Evolutionary conservation across 148 eudicot genomes (phyloP), one percentile per base, ranked within the genome.

Genomic region (Talinum fruticosum): DNA sequence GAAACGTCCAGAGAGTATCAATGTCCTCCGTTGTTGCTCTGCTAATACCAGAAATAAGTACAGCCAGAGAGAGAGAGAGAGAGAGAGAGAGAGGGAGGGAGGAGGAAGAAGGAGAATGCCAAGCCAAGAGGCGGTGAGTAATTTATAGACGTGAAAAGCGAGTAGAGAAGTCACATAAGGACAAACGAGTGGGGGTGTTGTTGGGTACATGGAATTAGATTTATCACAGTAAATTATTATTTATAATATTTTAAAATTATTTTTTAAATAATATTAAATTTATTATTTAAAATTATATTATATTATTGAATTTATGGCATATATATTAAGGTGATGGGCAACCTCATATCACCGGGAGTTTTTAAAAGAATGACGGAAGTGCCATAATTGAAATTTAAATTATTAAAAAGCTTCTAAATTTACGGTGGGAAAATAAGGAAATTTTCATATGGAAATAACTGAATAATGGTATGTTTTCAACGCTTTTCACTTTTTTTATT

Each of bases 1-100:
- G 81, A 66, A 85, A 84, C 79, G 64, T 70, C 87, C 87, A 89
- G 37, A 87, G 45, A 81, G 85, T 77, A 49, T 78, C 78, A 37
- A 84, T 51, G 15, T 87, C 88, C 35, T 80, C 89, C 89, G 87
- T 86, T 35, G 79, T 77, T 70, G 8, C 67, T 29, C 41, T 23
- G 71, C 51, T 32, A 54, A 54, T 73, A 13, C 62, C 21, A 10
- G n/a, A 7, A 14, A 23, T 64, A 49, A 79, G 15, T 12, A 33
- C 37, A 45, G 47, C 33, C 8, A 49, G 66, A 23, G 26, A 34
- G 53, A 45, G 47, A 45, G 18, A 49, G 66, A 30, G 54, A 66
- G 73, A 36, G 34, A 18, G 66, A 16, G 74, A 23, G 53, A 66
- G 41, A 18, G 4, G 28, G 14, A 26, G 29, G 82, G 73, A 79